Base-by-base conservation (phyloP, 2,329 filamentous ascomycete genomes). In the Fusarium sp. region DNA sequence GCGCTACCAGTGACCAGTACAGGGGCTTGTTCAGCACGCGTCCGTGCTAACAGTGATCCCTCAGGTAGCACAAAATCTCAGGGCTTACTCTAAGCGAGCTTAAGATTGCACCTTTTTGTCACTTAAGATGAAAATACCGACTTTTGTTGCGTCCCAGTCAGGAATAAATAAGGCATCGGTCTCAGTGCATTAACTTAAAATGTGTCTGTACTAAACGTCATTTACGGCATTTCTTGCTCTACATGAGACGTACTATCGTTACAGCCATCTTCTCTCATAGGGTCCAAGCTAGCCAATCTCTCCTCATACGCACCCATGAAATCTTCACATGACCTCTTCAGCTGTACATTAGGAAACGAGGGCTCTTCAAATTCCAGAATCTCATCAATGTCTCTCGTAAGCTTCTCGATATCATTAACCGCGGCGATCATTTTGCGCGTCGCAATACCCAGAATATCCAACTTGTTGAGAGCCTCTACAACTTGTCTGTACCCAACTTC, bases 191-290 rank as follows among this genome's bases (percentile, higher is more conserved):
- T 24, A 9, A 5, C 14, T 17, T 11, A 3, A 44, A 44, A 44
- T 12, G 15, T 12, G 6, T 26, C 6, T 45, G 13, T 2, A 6
- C 17, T 6, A 26, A 48, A 48, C 5, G 6, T n/a, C 26, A 4
- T 30, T 51, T 13, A 24, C 4, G 11, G n/a, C 12, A 15, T 15
- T 24, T 20, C 2, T 20, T 36, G 30, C 11, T 20, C n/a, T 24
- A 12, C 10, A 4, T 20, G 4, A 4, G 20, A 30, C 26, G 3
- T 0, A 32, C 6, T 15, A 15, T 51, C 12, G 6, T 15, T 0
- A 24, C 48, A 24, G 5, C 4, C n/a, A 15, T 26, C 17, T 8
- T 28, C 51, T n/a, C 14, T 17, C 24, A 38, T n/a, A 2, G 35
- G 35, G 10, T 54, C 51, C 35, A 54, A 39, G 11, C 51, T 39